These are phyloP conservation scores for Coemansia sp. DNA, from an alignment of 192 early-diverging fungal species.

Conservation along the genomic window DNA sequence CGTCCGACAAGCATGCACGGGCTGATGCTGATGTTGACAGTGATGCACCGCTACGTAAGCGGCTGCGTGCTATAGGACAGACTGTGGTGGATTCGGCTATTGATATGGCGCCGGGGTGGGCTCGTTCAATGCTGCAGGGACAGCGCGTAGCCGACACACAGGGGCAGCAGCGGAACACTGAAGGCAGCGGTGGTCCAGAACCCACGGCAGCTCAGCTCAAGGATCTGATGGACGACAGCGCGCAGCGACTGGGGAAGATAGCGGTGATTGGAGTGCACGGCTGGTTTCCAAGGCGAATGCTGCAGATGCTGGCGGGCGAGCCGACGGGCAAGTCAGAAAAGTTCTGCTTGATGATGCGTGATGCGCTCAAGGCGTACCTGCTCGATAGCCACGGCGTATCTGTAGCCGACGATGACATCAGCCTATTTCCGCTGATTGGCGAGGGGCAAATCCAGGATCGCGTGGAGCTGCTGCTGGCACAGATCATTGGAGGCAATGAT, in stretches of 20 bases:
- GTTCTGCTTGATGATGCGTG: slow-evolving; percentile 87
- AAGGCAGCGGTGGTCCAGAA: neutral
- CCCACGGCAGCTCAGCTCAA: slow-evolving; percentile 17
- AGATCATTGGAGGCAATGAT: slow-evolving; percentile 49
- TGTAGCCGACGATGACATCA: slow-evolving; percentile 56
- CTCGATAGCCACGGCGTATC: slow-evolving; percentile 54
- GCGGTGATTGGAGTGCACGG: slow-evolving; percentile 89
- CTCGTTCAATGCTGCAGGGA: slow-evolving; percentile 24
- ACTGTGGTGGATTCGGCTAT: slow-evolving; percentile 20
- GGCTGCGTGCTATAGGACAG: slow-evolving; percentile 24
- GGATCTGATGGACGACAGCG: slow-evolving; percentile 25
- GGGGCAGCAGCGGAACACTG: slow-evolving; percentile 15
- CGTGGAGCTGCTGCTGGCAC: slow-evolving; percentile 77
- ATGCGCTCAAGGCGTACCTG: slow-evolving; percentile 63
- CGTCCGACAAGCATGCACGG: neutral
- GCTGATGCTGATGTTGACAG: neutral
- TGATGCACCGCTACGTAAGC: slow-evolving; percentile 19
- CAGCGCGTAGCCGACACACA: slow-evolving; percentile 24
- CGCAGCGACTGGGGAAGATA: slow-evolving; percentile 47
- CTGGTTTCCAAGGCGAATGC: slow-evolving; percentile 79
- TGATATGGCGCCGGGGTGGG: slow-evolving; percentile 47
- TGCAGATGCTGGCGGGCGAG: slow-evolving; percentile 79
- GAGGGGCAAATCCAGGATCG: slow-evolving; percentile 90
- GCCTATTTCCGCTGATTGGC: slow-evolving; percentile 81
- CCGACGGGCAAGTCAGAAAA: slow-evolving; percentile 88